phyloP scores from a whole-genome alignment of 1,284 basidiomycete genomes.

The Moesziomyces parantarcticus region DNA sequence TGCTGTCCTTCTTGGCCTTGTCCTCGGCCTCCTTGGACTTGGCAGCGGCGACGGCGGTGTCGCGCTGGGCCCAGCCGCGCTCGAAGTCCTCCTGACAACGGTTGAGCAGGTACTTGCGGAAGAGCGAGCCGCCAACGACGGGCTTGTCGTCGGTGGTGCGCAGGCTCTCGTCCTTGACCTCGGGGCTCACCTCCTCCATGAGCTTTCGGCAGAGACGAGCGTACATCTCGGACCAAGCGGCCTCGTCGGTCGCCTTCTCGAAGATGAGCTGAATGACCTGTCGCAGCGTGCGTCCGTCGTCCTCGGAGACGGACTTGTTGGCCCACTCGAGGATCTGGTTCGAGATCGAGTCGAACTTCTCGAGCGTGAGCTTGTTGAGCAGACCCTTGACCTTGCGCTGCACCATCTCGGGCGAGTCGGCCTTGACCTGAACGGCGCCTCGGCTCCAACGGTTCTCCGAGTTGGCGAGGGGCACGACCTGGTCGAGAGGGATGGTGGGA shows the following conservation, averaged over 20 bases:
- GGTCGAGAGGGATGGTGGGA: constrained; percentile 70
- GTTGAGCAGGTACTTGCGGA: constrained; percentile 89
- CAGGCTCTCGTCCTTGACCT: constrained; percentile 81
- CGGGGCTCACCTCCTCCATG: constrained; percentile 85
- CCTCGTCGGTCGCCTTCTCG: constrained; percentile 96
- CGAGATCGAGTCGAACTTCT: constrained; percentile 95
- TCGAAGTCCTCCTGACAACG: constrained; percentile 96
- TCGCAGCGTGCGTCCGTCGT: constrained; percentile 90
- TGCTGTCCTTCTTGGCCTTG: constrained; percentile 71
- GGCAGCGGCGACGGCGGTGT: constrained; percentile 72
- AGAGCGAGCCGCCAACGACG: constrained; percentile 84
- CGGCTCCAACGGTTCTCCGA: constrained; percentile 84
- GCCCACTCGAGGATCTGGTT: constrained; percentile 92
- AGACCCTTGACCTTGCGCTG: constrained; percentile 92
- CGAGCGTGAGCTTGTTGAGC: constrained; percentile 96
- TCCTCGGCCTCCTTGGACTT: constrained; percentile 73
- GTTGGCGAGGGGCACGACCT: constrained; percentile 78
- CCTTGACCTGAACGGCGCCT: constrained; percentile 49
- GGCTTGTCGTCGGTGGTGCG: constrained; percentile 80
- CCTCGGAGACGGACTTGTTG: constrained; percentile 91
- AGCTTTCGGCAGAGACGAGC: constrained; percentile 92
- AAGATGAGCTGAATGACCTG: constrained; percentile 96
- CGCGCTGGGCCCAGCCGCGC: constrained; percentile 76
- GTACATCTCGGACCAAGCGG: constrained; percentile 96
- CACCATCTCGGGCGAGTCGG: constrained; percentile 82